phyloP scores from a whole-genome alignment of 257 asterid species.

The Striga asiatica region DNA sequence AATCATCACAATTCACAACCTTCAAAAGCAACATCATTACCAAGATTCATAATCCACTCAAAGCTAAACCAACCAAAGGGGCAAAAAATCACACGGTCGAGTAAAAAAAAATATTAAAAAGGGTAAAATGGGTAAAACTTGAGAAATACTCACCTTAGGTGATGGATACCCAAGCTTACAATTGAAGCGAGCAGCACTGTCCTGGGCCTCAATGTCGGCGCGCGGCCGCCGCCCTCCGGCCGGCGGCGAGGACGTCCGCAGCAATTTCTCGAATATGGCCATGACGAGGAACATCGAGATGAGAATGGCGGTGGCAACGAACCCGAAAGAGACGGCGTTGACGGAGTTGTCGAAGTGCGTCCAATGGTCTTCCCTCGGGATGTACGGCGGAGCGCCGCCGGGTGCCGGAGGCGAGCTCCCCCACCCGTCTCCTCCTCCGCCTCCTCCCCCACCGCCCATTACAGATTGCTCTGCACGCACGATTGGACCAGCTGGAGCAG shows the following conservation, averaged over 20 bases:
- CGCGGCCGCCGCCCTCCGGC: conserved; percentile 22
- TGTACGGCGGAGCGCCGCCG: conserved; percentile 45
- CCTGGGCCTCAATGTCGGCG: conserved; percentile 50
- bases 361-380: conserved; percentile 65
- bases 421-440: conserved; percentile 57
- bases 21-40: too few species aligned
- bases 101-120: not conserved
- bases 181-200: conserved; percentile 18
- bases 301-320: conserved; percentile 89
- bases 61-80: not conserved
- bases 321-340: conserved; percentile 84
- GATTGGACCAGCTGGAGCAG: not conserved
- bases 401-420: conserved; percentile 60
- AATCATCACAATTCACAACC: not conserved
- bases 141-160: conserved; percentile 51
- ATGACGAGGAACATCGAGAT: conserved; percentile 86
- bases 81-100: not conserved
- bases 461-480: conserved; percentile 13
- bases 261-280: conserved; percentile 85
- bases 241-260: conserved; percentile 51
- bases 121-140: not conserved
- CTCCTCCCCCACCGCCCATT: conserved; percentile 55
- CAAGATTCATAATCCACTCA: too few species aligned
- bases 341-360: conserved; percentile 84
- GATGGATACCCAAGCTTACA: conserved; percentile 47